Percentiles rank a stretch among this genome's conserved stretches.
Evolutionary conservation across 805 yeast genomes (phyloP).

Genomic region (Scheffersomyces coipomensis): DNA sequence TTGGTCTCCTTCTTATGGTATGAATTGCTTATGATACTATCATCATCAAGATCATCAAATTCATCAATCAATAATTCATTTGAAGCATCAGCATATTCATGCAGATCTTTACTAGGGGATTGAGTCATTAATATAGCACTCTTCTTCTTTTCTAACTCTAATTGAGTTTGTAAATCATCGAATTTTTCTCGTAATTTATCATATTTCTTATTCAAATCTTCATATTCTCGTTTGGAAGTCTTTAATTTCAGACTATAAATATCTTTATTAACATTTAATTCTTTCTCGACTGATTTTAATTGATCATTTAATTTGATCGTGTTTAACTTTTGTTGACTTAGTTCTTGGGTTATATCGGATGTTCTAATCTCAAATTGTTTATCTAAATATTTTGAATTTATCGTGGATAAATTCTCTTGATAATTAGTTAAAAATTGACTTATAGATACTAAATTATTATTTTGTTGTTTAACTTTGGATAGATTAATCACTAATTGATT

Average conservation of each 20-base stretch:
- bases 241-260: constrained; percentile 3
- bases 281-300: constrained; percentile 8
- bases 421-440: constrained; percentile 55
- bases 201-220: neutral
- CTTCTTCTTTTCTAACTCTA: neutral
- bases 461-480: constrained; percentile 58
- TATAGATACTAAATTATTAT: constrained; percentile 51
- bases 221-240: constrained; percentile 8
- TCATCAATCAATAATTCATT: neutral
- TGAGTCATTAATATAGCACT: neutral
- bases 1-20: neutral
- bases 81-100: neutral
- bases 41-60: neutral
- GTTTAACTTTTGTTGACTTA: constrained; percentile 12
- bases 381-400: constrained; percentile 24
- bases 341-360: constrained; percentile 11
- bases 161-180: neutral
- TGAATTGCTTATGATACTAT: too few species aligned
- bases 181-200: neutral
- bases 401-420: constrained; percentile 22
- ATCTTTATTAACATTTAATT: constrained; percentile 2
- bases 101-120: neutral
- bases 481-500: constrained; percentile 54
- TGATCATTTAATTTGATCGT: constrained; percentile 14
- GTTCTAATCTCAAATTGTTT: constrained; percentile 13